These are phyloP conservation scores for Aurantiochytrium sp. DNA, from an alignment of 108 stramenopile genomes.

Conservation along the genomic window DNA sequence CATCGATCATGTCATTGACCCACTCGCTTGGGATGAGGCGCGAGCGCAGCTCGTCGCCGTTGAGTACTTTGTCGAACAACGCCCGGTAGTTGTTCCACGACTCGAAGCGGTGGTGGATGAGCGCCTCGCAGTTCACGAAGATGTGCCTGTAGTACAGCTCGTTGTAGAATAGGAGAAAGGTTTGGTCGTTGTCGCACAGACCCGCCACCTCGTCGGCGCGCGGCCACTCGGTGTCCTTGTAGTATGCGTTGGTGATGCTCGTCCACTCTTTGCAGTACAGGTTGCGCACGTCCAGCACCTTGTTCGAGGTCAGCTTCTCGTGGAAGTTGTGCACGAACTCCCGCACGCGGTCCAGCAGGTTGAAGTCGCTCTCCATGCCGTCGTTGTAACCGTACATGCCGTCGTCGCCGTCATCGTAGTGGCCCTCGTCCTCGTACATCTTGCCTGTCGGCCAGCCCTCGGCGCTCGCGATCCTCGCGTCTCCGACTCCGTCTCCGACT, in stretches of 20 bases:
- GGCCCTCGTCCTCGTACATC: neutral
- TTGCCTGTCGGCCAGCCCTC: too few species aligned
- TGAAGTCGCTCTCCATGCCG: constrained; percentile 24
- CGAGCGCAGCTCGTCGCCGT: constrained; percentile 26
- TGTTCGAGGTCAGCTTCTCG: neutral
- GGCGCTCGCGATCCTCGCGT: too few species aligned
- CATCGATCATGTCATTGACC: constrained; percentile 96
- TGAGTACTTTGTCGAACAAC: constrained; percentile 73
- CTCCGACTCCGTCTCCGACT: too few species aligned
- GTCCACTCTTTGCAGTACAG: constrained; percentile 21
- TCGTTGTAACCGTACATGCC: neutral
- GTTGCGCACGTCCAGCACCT: constrained; percentile 8
- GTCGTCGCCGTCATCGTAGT: neutral
- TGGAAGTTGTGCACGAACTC: neutral
- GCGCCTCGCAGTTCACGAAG: constrained; percentile 31
- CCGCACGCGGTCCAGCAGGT: neutral
- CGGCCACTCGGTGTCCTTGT: constrained; percentile 31
- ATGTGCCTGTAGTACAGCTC: constrained; percentile 37
- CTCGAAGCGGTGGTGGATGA: constrained; percentile 43
- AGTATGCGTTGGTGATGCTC: constrained; percentile 32
- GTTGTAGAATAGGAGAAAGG: constrained; percentile 26
- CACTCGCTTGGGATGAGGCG: constrained; percentile 78
- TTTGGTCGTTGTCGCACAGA: constrained; percentile 26
- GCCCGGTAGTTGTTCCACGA: constrained; percentile 79
- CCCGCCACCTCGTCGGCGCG: constrained; percentile 16